Evolutionary conservation across 345 rosid species (phyloP).

Genomic region (Acer saccharum): DNA sequence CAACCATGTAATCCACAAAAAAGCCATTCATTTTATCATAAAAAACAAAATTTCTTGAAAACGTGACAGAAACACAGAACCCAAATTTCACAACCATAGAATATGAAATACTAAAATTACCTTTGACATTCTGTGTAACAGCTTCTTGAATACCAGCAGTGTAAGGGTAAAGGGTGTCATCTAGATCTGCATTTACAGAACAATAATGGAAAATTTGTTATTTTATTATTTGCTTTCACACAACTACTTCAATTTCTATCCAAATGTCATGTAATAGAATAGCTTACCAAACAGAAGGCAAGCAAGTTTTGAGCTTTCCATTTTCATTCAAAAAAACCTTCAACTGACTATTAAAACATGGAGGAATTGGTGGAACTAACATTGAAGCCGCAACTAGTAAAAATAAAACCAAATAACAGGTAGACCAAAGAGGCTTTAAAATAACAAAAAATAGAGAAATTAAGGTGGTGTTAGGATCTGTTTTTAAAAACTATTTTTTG

Average conservation of each 20-base stretch:
- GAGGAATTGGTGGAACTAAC: too few relatives aligned
- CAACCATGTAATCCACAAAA: conserved; percentile 74
- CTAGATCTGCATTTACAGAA: conserved; percentile 56
- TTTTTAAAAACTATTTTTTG: too few relatives aligned
- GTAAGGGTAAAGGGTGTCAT: conserved; percentile 81
- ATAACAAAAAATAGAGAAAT: too few relatives aligned
- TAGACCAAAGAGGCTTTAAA: conserved; percentile 4
- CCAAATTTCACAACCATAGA: not conserved
- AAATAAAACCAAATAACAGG: conserved; percentile 11
- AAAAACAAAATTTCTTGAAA: not conserved
- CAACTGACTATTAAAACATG: conserved; percentile 22
- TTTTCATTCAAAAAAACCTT: conserved; percentile 37
- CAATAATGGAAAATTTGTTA: not conserved
- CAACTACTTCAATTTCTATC: not conserved
- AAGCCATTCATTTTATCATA: not conserved
- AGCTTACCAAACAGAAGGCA: conserved; percentile 81
- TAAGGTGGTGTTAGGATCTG: too few relatives aligned
- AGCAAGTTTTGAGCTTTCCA: conserved; percentile 64
- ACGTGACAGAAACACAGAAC: not conserved
- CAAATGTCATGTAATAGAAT: not conserved
- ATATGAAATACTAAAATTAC: conserved; percentile 23
- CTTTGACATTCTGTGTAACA: conserved; percentile 65
- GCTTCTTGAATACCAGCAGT: conserved; percentile 61
- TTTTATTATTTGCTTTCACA: not conserved
- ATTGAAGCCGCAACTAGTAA: conserved; percentile 13